Percentiles rank a stretch among this genome's conserved stretches.
Conservation (phyloP, 169 alveolate species). For the Fabrea salina region DNA sequence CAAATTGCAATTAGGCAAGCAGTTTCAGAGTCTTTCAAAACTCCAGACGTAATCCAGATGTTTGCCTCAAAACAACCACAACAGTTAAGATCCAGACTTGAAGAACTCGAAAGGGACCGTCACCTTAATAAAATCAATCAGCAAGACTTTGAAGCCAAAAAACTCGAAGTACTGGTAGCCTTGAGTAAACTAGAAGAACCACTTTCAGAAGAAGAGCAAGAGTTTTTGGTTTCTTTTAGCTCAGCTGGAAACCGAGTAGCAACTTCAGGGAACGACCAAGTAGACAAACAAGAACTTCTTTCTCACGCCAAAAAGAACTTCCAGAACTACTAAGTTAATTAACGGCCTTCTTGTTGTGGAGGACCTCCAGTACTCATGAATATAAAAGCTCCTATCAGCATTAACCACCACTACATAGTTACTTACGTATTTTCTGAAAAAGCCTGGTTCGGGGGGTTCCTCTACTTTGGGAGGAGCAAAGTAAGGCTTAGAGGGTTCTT, state of each 20-base stretch:
- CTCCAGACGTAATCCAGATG: conserved; percentile 26
- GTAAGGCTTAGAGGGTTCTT: conserved; percentile 20
- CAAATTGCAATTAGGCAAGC: conserved; percentile 24
- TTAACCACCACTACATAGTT: conserved; percentile 30
- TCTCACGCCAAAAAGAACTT: no score
- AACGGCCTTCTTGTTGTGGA: conserved; percentile 1
- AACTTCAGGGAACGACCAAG: not conserved
- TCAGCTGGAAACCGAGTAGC: conserved; percentile 12
- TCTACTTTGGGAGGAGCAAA: conserved; percentile 24
- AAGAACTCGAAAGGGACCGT: not conserved
- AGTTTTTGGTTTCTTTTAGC: not conserved
- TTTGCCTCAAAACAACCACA: conserved; percentile 21
- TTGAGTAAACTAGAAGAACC: not conserved
- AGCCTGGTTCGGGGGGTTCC: not conserved
- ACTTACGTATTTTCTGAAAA: conserved; percentile 28
- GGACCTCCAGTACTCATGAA: not conserved
- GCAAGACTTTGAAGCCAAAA: not conserved
- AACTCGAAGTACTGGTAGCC: not conserved
- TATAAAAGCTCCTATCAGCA: conserved; percentile 4
- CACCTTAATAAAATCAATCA: not conserved
- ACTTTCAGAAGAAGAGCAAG: not conserved
- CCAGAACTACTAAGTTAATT: no score
- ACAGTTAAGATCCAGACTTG: not conserved
- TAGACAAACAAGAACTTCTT: not conserved
- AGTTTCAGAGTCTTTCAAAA: conserved; percentile 26